A percentile compares a stretch with the other conserved stretches of the same genome.
These are phyloP conservation scores for Xylariaceae sp. DNA, from an alignment of 2,329 filamentous ascomycete species.

Conservation along the genomic window DNA sequence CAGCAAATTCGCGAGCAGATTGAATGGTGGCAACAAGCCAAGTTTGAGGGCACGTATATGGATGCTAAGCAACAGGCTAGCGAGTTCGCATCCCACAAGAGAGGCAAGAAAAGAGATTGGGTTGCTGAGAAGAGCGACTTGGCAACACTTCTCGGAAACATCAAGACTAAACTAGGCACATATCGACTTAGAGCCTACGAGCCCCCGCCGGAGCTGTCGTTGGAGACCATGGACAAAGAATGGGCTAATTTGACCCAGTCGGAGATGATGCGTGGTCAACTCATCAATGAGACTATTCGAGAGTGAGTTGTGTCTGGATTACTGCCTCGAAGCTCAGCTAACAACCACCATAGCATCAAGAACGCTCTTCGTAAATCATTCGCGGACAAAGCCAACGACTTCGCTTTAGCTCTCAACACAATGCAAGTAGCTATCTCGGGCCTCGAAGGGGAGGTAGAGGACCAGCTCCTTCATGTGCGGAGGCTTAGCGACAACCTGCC, in stretches of 20 bases:
- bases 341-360: conserved; percentile 73
- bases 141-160: conserved; percentile 91
- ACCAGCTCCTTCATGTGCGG: conserved; percentile 87
- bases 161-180: conserved; percentile 97
- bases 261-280: conserved; percentile 86
- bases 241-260: conserved; percentile 82
- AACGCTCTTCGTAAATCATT: conserved; percentile 91
- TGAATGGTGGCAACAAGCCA: conserved; percentile 77
- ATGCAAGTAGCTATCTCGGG: conserved; percentile 94
- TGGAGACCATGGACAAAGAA: conserved; percentile 81
- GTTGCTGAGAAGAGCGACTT: conserved; percentile 97
- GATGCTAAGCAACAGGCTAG: conserved; percentile 88
- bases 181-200: conserved; percentile 92
- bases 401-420: conserved; percentile 92
- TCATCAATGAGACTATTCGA: conserved; percentile 98
- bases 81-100: conserved; percentile 88
- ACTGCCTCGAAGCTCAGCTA: background rate
- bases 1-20: conserved; percentile 76
- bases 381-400: conserved; percentile 98
- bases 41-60: conserved; percentile 88
- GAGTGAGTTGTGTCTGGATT: conserved; percentile 64
- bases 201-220: conserved; percentile 80
- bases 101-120: conserved; percentile 89
- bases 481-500: conserved; percentile 84
- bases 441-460: conserved; percentile 96